A percentile compares a stretch with the other conserved stretches of the same genome.
Evolutionary conservation across 2,329 filamentous ascomycete species (phyloP).

Genomic region (Aspergillus ruber): DNA sequence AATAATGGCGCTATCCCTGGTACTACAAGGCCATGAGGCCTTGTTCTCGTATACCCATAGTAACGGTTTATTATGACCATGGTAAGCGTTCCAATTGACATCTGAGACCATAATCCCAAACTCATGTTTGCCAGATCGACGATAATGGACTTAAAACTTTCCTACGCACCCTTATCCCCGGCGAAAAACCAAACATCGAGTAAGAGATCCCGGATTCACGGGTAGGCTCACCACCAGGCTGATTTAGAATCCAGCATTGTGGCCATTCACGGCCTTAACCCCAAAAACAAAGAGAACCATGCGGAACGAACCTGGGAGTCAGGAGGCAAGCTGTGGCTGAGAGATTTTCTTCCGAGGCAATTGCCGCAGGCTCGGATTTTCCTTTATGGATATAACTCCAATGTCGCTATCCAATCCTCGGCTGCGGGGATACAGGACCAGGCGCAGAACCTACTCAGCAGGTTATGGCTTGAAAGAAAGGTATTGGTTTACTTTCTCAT

Average conservation of each 20-base stretch:
- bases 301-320: slow-evolving; percentile 15
- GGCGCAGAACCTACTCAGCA: slow-evolving; percentile 13
- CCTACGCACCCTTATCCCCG: slow-evolving; percentile 6
- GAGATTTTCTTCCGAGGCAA: slow-evolving; percentile 15
- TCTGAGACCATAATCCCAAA: not conserved
- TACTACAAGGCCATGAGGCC: not conserved
- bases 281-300: slow-evolving; percentile 10
- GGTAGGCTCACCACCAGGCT: not conserved
- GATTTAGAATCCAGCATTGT: slow-evolving; percentile 11
- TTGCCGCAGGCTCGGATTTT: slow-evolving; percentile 18
- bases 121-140: not conserved
- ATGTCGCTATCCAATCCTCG: slow-evolving; percentile 18
- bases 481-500: not conserved
- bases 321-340: slow-evolving; percentile 12
- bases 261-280: slow-evolving; percentile 18
- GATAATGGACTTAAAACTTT: not conserved
- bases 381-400: slow-evolving; percentile 22
- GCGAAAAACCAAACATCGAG: slow-evolving; percentile 7
- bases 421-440: slow-evolving; percentile 15
- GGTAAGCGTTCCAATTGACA: not conserved
- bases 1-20: not conserved
- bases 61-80: not conserved
- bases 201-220: not conserved
- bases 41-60: not conserved
- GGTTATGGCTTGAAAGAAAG: slow-evolving; percentile 10